phyloP scores from a whole-genome alignment of 1,139 yeast species.

The Scheffersomyces insectosa region DNA sequence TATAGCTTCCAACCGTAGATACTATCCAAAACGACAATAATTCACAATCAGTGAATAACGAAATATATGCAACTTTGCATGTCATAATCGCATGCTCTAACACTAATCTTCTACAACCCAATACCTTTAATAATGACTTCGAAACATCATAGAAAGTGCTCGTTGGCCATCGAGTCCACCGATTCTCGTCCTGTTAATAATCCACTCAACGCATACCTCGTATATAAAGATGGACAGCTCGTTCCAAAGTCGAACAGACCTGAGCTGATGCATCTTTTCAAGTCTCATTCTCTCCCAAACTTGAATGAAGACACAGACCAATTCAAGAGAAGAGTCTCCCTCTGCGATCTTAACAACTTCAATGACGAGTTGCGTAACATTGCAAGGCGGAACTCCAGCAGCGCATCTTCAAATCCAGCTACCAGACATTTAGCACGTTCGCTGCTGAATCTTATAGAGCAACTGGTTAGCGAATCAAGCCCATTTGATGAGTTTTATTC shows the following conservation, averaged over 20 bases:
- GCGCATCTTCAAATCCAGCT: slow-evolving; percentile 1
- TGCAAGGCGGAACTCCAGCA: slow-evolving; percentile 1
- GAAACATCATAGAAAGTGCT: slow-evolving; percentile 13
- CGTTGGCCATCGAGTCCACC: slow-evolving; percentile 24
- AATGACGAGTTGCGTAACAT: slow-evolving; percentile 9
- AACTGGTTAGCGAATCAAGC: not conserved
- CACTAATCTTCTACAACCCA: not conserved
- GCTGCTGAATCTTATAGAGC: not conserved
- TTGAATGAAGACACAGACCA: slow-evolving; percentile 7
- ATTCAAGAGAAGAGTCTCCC: slow-evolving; percentile 13
- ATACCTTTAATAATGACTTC: not conserved
- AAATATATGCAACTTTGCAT: too few relatives aligned
- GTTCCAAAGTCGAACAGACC: not conserved
- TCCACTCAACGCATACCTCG: slow-evolving; percentile 31
- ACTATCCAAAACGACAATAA: too few relatives aligned
- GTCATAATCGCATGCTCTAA: too few relatives aligned
- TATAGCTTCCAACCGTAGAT: too few relatives aligned
- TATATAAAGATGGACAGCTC: slow-evolving; percentile 8
- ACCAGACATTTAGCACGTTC: not conserved
- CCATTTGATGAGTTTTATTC: not conserved
- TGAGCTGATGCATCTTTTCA: not conserved
- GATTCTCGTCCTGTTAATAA: slow-evolving; percentile 11
- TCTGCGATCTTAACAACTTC: slow-evolving; percentile 27
- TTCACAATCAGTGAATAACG: too few relatives aligned
- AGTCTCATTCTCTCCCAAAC: slow-evolving; percentile 10